Evolutionary conservation across 192 early-diverging fungal species (phyloP).

Genomic region (Radiomyces spectabilis): DNA sequence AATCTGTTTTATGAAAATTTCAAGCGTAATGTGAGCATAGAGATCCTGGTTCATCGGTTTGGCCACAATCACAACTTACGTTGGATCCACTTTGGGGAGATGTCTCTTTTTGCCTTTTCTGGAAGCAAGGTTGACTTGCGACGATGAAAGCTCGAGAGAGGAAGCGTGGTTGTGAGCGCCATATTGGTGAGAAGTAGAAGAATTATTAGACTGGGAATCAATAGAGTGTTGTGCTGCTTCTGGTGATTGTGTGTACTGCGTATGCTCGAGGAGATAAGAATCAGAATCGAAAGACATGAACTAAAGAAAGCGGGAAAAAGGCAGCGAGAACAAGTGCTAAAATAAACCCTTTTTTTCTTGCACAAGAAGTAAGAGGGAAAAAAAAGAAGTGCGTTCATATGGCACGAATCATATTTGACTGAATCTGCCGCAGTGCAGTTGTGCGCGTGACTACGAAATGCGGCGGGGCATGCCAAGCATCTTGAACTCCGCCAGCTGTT

Average conservation of each 20-base stretch:
- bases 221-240: too few species aligned
- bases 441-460: neutral
- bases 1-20: neutral
- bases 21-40: neutral
- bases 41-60: neutral
- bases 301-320: neutral
- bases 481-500: neutral
- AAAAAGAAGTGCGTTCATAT: neutral
- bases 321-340: neutral
- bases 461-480: neutral
- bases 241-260: neutral
- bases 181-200: neutral
- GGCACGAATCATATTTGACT: neutral
- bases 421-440: neutral
- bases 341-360: neutral
- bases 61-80: neutral
- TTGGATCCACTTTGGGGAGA: constrained; percentile 2
- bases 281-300: constrained; percentile 5
- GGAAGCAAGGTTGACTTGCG: too few species aligned
- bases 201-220: too few species aligned
- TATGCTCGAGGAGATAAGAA: neutral
- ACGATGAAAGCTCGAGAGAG: too few species aligned
- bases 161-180: neutral
- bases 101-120: constrained; percentile 3
- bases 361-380: neutral